Conservation (phyloP, 306 rosid genomes). For the Fragaria nilgerrensis region DNA sequence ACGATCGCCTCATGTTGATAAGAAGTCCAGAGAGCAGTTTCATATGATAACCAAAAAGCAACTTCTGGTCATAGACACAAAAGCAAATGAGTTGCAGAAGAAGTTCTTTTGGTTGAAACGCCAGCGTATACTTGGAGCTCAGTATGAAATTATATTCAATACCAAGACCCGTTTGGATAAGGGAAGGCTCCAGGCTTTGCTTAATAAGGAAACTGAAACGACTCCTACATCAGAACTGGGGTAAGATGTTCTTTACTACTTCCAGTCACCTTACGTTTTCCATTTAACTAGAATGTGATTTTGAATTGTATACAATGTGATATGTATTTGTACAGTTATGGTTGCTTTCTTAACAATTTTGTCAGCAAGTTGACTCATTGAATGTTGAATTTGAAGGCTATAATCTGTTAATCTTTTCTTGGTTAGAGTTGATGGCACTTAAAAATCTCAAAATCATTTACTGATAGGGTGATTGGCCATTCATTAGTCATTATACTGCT, state of each 20-base stretch:
- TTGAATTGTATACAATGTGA: background rate
- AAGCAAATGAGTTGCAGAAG: background rate
- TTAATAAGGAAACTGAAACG: background rate
- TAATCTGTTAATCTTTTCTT: background rate
- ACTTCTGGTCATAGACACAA: conserved; percentile 6
- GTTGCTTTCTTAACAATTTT: background rate
- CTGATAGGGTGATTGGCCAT: background rate
- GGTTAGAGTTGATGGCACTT: background rate
- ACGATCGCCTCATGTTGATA: conserved; percentile 15
- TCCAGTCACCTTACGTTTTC: background rate
- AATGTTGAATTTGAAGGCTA: background rate
- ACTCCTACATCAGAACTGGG: background rate
- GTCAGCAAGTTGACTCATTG: background rate
- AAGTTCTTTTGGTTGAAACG: conserved; percentile 13
- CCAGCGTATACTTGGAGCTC: conserved; percentile 16
- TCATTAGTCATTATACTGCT: background rate
- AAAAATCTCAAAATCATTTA: background rate
- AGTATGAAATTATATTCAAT: conserved; percentile 9
- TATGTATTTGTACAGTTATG: background rate
- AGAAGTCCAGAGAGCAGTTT: conserved; percentile 11
- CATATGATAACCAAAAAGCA: conserved; percentile 11
- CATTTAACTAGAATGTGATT: background rate
- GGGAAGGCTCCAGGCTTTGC: conserved; percentile 5
- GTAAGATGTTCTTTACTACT: background rate
- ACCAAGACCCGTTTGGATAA: conserved; percentile 8